A percentile compares a stretch with the other conserved stretches of the same genome.
Evolutionary conservation across 2,329 filamentous ascomycete genomes (phyloP).

Genomic region (Pseudocercospora vitis): DNA sequence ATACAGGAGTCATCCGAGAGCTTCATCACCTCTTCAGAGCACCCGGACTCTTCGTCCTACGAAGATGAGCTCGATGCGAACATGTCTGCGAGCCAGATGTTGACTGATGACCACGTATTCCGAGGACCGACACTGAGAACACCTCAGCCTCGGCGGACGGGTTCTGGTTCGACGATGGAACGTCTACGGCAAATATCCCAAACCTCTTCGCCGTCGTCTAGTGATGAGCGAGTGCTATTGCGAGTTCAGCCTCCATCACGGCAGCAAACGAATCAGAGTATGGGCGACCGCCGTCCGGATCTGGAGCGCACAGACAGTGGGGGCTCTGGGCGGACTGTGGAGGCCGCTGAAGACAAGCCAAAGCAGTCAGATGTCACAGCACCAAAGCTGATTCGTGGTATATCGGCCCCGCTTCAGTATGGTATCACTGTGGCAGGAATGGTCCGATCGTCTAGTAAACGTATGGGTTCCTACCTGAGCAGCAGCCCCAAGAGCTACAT

Average conservation of each 20-base stretch:
- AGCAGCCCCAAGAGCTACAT: constrained; percentile 95
- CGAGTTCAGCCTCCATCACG: constrained; percentile 33
- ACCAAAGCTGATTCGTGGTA: constrained; percentile 24
- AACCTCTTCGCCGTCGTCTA: constrained; percentile 39
- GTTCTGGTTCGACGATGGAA: constrained; percentile 29
- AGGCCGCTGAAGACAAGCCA: constrained; percentile 8
- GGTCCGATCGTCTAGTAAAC: constrained; percentile 65
- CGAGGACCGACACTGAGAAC: constrained; percentile 66
- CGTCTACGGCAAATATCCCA: constrained; percentile 37
- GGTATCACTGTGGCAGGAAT: constrained; percentile 26
- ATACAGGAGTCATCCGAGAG: constrained; percentile 70
- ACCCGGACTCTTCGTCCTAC: constrained; percentile 27
- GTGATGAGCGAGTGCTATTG: constrained; percentile 31
- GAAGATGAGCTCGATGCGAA: constrained; percentile 23
- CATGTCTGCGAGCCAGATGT: constrained; percentile 83
- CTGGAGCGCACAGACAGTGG: constrained; percentile 18
- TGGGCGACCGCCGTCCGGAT: constrained; percentile 10
- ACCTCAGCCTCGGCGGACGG: constrained; percentile 26
- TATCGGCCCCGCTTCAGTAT: constrained; percentile 25
- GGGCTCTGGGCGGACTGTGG: constrained; percentile 22
- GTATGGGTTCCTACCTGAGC: constrained; percentile 66
- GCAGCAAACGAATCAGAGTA: constrained; percentile 28
- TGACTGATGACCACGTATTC: constrained; percentile 85
- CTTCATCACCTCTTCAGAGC: constrained; percentile 49
- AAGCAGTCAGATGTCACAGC: constrained; percentile 14